Evolutionary conservation across 805 yeast species (phyloP).

Genomic region (Saturnispora serradocipensis): DNA sequence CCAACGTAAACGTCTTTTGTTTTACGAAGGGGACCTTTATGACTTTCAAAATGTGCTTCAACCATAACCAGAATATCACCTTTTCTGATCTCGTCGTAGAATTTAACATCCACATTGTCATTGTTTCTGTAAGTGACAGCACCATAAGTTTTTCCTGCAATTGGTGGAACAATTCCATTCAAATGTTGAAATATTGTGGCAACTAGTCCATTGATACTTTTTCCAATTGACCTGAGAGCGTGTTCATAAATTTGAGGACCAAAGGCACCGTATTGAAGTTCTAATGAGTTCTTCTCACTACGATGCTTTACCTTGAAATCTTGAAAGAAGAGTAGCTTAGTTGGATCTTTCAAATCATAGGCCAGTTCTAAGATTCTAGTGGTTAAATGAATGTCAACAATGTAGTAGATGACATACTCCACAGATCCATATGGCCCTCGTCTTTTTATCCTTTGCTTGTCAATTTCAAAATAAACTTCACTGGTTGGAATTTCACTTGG

Average conservation of each 20-base stretch:
- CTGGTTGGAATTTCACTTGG: conserved; percentile 42
- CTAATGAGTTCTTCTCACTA: conserved; percentile 34
- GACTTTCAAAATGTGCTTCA: conserved; percentile 65
- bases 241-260: conserved; percentile 43
- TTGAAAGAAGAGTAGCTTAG: conserved; percentile 35
- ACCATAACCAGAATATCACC: conserved; percentile 80
- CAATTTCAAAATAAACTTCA: conserved; percentile 57
- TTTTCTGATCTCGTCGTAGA: conserved; percentile 55
- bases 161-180: conserved; percentile 30
- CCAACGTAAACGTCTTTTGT: conserved; percentile 44
- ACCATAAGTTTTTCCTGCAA: conserved; percentile 67
- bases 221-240: conserved; percentile 30
- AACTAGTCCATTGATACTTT: conserved; percentile 26
- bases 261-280: conserved; percentile 36
- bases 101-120: conserved; percentile 40
- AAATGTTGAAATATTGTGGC: conserved; percentile 29
- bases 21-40: conserved; percentile 33
- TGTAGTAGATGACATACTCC: conserved; percentile 54
- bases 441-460: conserved; percentile 43
- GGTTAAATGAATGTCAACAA: conserved; percentile 65
- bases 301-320: conserved; percentile 34
- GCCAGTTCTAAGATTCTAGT: conserved; percentile 52
- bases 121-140: conserved; percentile 55
- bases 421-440: conserved; percentile 42
- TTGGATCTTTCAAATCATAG: conserved; percentile 48